phyloP scores from a whole-genome alignment of 2,329 filamentous ascomycete genomes.

The Acephala macrosclerotiorum region DNA sequence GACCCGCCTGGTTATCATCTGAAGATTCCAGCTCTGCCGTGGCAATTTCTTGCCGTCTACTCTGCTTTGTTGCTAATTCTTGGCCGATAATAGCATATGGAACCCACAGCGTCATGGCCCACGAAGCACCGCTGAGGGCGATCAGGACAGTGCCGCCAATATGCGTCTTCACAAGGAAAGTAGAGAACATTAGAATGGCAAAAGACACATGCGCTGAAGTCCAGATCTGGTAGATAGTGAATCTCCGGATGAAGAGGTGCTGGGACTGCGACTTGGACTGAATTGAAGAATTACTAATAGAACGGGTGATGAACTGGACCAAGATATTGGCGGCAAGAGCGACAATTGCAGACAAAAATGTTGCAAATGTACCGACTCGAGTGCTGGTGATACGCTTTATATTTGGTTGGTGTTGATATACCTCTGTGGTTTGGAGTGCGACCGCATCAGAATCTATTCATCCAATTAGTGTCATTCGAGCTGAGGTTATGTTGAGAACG shows the following conservation, averaged over 20 bases:
- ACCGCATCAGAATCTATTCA: not conserved
- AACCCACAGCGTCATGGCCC: constrained; percentile 43
- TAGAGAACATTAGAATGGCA: constrained; percentile 33
- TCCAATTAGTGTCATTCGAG: not conserved
- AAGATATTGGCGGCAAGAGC: constrained; percentile 10
- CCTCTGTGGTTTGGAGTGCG: not conserved
- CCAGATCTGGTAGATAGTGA: constrained; percentile 29
- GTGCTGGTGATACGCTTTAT: not conserved
- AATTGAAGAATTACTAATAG: not conserved
- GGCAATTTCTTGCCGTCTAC: constrained; percentile 26
- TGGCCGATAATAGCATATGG: constrained; percentile 43
- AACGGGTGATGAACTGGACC: not conserved
- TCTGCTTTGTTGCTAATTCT: constrained; percentile 26
- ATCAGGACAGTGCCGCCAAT: constrained; percentile 30
- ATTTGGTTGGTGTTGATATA: not conserved
- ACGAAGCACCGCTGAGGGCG: constrained; percentile 37
- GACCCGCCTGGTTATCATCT: constrained; percentile 20
- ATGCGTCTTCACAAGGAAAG: constrained; percentile 28
- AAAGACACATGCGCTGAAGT: constrained; percentile 32
- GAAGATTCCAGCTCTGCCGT: constrained; percentile 10
- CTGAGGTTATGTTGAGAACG: not conserved
- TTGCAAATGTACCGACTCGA: constrained; percentile 14
- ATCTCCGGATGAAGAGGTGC: constrained; percentile 5
- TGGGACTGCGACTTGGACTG: constrained; percentile 6
- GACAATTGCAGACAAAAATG: constrained; percentile 13